Evolutionary conservation across 2,329 filamentous ascomycete genomes (phyloP).

Genomic region (Colletotrichum caudatum): DNA sequence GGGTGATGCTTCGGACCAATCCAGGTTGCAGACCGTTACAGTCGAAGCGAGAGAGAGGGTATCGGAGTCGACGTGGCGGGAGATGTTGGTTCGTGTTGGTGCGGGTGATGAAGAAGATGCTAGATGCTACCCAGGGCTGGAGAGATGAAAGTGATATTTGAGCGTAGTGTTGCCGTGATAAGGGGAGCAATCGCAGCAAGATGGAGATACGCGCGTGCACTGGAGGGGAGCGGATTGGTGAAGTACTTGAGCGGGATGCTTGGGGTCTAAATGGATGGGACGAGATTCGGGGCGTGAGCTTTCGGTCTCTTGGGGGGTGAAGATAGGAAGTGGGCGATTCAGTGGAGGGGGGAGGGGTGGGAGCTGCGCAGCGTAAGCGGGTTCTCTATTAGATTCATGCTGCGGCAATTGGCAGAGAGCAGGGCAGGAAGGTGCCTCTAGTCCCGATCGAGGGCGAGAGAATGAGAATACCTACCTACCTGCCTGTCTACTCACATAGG

Average conservation of each 20-base stretch:
- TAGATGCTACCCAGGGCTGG: conserved; percentile 17
- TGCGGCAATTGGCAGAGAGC: conserved; percentile 38
- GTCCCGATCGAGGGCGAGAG: not conserved
- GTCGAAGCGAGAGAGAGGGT: conserved; percentile 1
- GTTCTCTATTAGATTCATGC: conserved; percentile 39
- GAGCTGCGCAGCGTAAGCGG: conserved; percentile 15
- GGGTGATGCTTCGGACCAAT: conserved; percentile 24
- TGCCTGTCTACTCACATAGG: no score
- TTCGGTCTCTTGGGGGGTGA: not conserved
- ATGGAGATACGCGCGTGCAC: conserved; percentile 19
- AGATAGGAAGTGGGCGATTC: conserved; percentile 24
- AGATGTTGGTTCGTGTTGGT: conserved; percentile 7
- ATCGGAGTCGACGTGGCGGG: not conserved
- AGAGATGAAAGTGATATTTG: conserved; percentile 8
- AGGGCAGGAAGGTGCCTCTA: conserved; percentile 7
- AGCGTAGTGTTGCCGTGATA: not conserved
- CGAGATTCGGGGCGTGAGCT: conserved; percentile 2
- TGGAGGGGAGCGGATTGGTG: conserved; percentile 30
- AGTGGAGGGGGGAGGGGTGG: conserved; percentile 3
- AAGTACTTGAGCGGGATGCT: conserved; percentile 23
- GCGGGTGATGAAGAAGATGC: conserved; percentile 4
- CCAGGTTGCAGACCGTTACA: not conserved
- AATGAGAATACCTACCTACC: not conserved
- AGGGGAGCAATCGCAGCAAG: conserved; percentile 17
- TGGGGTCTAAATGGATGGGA: conserved; percentile 21